Base-by-base conservation (phyloP, 768 basidiomycete genomes). In the Hirschioporus abietinus region DNA sequence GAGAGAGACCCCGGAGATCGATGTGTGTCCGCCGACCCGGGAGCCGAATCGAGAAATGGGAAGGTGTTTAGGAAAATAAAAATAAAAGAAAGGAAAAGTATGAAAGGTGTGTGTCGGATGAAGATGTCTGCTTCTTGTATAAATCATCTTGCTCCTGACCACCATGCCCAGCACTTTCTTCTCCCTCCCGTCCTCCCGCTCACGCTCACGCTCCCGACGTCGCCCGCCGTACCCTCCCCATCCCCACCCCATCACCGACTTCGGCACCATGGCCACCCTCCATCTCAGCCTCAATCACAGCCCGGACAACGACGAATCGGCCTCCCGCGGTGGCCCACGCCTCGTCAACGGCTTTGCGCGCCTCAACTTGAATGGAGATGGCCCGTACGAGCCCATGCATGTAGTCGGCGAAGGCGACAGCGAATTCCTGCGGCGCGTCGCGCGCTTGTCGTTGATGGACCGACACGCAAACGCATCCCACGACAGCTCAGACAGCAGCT, bases 401-500 rank as follows among this genome's bases (percentile, higher is more conserved):
- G 42, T 52, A 1, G 20, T 12, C 42, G 42, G 15, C 12, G 42
- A 52, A 52, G 42, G 42, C 12, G 42, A 52, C 42, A 20, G 15
- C 42, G 42, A 12, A 10, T 61, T 69, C 35, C 36, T 64, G 61
- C 70, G 26, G 36, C 35, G 65, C 25, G 58, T 67, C 35, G 52
- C 59, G 25, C 67, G 64, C 57, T 7, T 26, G 63, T 66, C 59
- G 42, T 57, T 66, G 58, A 59, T 63, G 60, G 17, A 61, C 63
- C 62, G 69, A 65, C 64, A 68, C 59, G 62, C 63, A 65, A 65
- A 30, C 61, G 59, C 69, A 66, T 35, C 68, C 67, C 73, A 76
- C 71, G 80, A 79, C 66, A 86, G 85, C 75, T 67, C 69, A 30
- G 79, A 81, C 67, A 65, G 64, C 63, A 82, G 79, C 67, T 85